Percentiles rank a stretch among this genome's conserved stretches.
phyloP scores from a whole-genome alignment of 169 alveolate genomes.

The Cryptosporidium felis region DNA sequence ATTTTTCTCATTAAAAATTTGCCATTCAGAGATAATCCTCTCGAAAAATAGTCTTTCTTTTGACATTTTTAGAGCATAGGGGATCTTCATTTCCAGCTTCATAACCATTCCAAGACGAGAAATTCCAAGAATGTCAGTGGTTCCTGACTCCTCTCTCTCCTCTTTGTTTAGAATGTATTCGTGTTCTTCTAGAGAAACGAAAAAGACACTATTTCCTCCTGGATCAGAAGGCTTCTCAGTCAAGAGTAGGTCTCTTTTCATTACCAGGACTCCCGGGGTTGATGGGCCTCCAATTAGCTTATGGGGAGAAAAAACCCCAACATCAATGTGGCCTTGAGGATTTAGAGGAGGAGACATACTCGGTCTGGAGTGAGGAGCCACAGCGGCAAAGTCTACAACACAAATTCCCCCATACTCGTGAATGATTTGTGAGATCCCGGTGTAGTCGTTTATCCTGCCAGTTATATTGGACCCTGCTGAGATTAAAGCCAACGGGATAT shows the following conservation, averaged over 20 bases:
- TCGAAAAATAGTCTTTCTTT: constrained; percentile 67
- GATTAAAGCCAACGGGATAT: constrained; percentile 79
- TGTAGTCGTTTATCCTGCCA: constrained; percentile 81
- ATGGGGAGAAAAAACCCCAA: constrained; percentile 90
- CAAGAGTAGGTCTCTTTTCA: constrained; percentile 82
- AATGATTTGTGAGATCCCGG: constrained; percentile 75
- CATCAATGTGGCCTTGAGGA: constrained; percentile 82
- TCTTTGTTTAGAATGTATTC: constrained; percentile 83
- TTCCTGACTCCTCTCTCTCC: constrained; percentile 95
- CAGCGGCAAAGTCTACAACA: constrained; percentile 86
- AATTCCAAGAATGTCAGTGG: constrained; percentile 90
- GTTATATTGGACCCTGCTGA: constrained; percentile 89
- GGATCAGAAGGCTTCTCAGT: constrained; percentile 81
- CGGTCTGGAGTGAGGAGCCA: constrained; percentile 81
- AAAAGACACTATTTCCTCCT: constrained; percentile 91
- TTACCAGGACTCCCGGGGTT: constrained; percentile 88
- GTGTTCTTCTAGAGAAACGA: constrained; percentile 88
- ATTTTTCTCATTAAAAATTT: background rate
- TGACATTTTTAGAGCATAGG: constrained; percentile 66
- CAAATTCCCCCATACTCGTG: constrained; percentile 82
- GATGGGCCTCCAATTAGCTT: constrained; percentile 93
- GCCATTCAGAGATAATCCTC: background rate
- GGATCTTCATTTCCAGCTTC: constrained; percentile 80
- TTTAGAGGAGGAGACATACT: constrained; percentile 78
- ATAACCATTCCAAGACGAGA: constrained; percentile 89